Percentiles rank a stretch among this genome's conserved stretches.
Conservation (phyloP, 2,329 filamentous ascomycete genomes). For the Talaromyces verruculosus region DNA sequence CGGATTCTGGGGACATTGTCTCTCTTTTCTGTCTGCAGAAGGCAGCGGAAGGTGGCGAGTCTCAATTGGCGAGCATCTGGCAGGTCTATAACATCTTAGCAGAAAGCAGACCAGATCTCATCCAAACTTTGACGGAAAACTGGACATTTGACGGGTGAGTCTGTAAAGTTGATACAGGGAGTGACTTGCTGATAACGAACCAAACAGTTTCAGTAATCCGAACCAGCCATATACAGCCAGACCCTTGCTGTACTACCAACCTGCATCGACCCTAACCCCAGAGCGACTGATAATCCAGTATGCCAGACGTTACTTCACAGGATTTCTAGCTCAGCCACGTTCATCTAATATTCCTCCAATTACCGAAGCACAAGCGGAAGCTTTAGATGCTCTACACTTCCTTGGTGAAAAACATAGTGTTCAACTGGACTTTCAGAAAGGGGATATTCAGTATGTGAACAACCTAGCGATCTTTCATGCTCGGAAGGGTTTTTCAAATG, state of each 20-base stretch:
- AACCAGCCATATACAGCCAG: constrained; percentile 48
- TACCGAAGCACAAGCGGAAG: constrained; percentile 54
- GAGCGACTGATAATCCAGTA: constrained; percentile 63
- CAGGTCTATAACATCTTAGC: constrained; percentile 58
- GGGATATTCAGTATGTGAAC: constrained; percentile 55
- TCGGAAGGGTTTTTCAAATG: constrained; percentile 48
- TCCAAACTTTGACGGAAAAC: constrained; percentile 50
- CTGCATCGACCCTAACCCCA: constrained; percentile 46
- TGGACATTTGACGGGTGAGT: constrained; percentile 52
- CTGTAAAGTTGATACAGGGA: neutral
- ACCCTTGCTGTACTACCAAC: constrained; percentile 52
- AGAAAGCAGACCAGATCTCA: constrained; percentile 53
- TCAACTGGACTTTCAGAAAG: constrained; percentile 47
- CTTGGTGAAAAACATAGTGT: constrained; percentile 47
- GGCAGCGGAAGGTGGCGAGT: constrained; percentile 53
- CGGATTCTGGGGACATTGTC: constrained; percentile 56
- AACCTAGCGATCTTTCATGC: constrained; percentile 56
- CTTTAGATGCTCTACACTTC: constrained; percentile 54
- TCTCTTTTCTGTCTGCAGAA: constrained; percentile 50
- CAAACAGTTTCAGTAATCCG: constrained; percentile 52
- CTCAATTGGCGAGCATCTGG: constrained; percentile 55
- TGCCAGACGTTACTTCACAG: constrained; percentile 59
- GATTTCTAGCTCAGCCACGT: constrained; percentile 46
- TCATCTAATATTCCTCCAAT: constrained; percentile 49
- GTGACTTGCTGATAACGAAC: neutral